phyloP scores from a whole-genome alignment of 2,329 filamentous ascomycete genomes.

The Fusarium sambucinum region DNA sequence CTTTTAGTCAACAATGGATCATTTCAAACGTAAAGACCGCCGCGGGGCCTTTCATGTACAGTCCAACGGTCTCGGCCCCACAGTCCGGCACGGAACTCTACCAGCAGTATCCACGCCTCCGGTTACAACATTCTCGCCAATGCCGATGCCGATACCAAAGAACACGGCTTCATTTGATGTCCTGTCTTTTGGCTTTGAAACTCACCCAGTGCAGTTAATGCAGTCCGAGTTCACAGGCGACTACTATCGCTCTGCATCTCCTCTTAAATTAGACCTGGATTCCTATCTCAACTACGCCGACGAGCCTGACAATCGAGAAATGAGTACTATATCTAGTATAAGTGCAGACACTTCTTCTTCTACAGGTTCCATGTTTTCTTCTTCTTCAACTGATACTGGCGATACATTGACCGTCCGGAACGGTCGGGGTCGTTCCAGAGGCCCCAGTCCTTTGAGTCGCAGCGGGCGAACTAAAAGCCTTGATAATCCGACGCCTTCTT shows the following conservation, averaged over 20 bases:
- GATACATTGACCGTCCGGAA: slow-evolving; percentile 39
- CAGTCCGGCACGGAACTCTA: slow-evolving; percentile 21
- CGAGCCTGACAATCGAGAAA: slow-evolving; percentile 20
- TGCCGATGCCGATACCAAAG: slow-evolving; percentile 1
- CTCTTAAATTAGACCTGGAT: slow-evolving; percentile 23
- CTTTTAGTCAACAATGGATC: slow-evolving; percentile 15
- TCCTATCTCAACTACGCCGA: slow-evolving; percentile 17
- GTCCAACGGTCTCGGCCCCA: slow-evolving; percentile 30
- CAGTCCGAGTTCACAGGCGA: slow-evolving; percentile 22
- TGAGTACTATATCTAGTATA: slow-evolving; percentile 41
- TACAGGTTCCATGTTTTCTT: slow-evolving; percentile 49
- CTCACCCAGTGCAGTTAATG: not conserved
- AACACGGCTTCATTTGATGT: not conserved
- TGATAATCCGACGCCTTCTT: slow-evolving; percentile 30
- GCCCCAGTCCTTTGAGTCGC: slow-evolving; percentile 43
- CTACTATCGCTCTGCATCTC: slow-evolving; percentile 31
- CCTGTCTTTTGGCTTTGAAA: not conserved
- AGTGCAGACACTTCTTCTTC: slow-evolving; percentile 50
- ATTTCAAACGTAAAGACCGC: slow-evolving; percentile 18
- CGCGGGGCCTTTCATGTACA: slow-evolving; percentile 19
- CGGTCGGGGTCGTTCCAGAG: slow-evolving; percentile 34
- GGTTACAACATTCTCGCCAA: not conserved
- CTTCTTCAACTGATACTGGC: slow-evolving; percentile 48
- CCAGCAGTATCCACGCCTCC: slow-evolving; percentile 21
- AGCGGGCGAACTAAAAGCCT: slow-evolving; percentile 23